Evolutionary conservation across 331 rosid species (phyloP), one percentile per base, ranked within the genome.

Genomic region (Saraca asoca): DNA sequence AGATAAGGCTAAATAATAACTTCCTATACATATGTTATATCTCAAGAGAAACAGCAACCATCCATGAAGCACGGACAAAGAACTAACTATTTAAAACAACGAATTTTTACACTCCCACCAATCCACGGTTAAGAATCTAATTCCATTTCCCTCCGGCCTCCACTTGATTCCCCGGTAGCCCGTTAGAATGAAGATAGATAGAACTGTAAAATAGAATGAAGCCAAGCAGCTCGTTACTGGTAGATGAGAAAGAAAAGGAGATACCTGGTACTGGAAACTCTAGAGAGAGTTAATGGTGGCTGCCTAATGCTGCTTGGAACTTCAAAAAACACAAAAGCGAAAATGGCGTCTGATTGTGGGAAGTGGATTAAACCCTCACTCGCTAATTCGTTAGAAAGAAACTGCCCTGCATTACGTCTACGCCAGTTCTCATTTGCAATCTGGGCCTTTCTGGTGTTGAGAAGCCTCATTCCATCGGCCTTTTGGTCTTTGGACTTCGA

Each of bases 191-290:
- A 24, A n/a, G 31, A 34, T 33, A 19, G 18, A 44, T 4, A 29
- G n/a, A 34, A 51, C 5, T 5, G 48, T 24, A 58, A 2, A 17
- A 8, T 34, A 45, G 7, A 50, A 7, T 17, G 49, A 59, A 74
- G 39, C n/a, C 46, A 69, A 58, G 38, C 5, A 35, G 12, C 29
- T 7, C 3, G 44, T 43, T 57, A 59, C 56, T 19, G 34, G 52
- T 64, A 74, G 71, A 74, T 12, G 70, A 73, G 48, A 8, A 51
- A 31, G 60, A 57, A 66, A 6, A 45, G 12, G 37, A 63, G 46
- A 58, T 17, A 3, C 7, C 31, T 29, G 12, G 24, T 24, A 9
- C 17, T 45, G 44, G 62, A 34, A 57, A 44, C 48, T n/a, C 45
- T 4, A 64, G 24, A n/a, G 68, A 5, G 43, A 11, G 17, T 1